Base-by-base conservation (phyloP, 768 basidiomycete species). In the Rhodotorula taiwanensis region DNA sequence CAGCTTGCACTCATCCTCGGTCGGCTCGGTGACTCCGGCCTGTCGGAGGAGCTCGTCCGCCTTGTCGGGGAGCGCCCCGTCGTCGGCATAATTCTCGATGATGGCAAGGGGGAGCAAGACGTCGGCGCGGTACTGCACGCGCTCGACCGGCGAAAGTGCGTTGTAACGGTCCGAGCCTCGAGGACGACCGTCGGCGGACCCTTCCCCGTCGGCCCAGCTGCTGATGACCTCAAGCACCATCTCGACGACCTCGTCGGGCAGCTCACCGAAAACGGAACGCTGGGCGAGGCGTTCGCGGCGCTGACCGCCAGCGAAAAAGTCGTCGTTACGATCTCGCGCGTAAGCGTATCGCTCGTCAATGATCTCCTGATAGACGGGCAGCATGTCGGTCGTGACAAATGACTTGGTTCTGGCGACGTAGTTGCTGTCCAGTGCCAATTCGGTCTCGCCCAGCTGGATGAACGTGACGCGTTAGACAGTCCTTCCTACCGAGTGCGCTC, bases 51-150 rank as follows among this genome's bases (percentile, higher is more conserved):
- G 28, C 41, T 59, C 27, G n/a, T 34, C 34, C 3, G 31, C 63
- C 10, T 31, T 27, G 6, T 50, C 36, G 11, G 20, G 30, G 21
- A 60, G 27, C 9, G 4, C 39, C 2, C 27, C 23, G 28, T 65
- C 63, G 33, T 55, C 63, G 42, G 31, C n/a, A 48, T 45, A 55
- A 54, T 65, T 65, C n/a, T 51, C 48, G 15, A 55, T 20, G n/a
- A 56, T 36, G 0, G 48, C 41, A n/a, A 41, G 44, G 2, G 63
- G 31, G 4, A 65, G 58, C 21, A 65, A 48, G 10, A 65, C 58
- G 49, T 65, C 63, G 31, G 48, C 58, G 42, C 34, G 20, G 48
- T 55, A 65, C 16, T 34, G 27, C 11, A 28, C 10, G 1, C 58
- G 57, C 27, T 65, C 58, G 20, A 30, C 3, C 3, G 28, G 25